Evolutionary conservation across 1,284 basidiomycete species (phyloP).

Genomic region (Ganoderma lingzhi): DNA sequence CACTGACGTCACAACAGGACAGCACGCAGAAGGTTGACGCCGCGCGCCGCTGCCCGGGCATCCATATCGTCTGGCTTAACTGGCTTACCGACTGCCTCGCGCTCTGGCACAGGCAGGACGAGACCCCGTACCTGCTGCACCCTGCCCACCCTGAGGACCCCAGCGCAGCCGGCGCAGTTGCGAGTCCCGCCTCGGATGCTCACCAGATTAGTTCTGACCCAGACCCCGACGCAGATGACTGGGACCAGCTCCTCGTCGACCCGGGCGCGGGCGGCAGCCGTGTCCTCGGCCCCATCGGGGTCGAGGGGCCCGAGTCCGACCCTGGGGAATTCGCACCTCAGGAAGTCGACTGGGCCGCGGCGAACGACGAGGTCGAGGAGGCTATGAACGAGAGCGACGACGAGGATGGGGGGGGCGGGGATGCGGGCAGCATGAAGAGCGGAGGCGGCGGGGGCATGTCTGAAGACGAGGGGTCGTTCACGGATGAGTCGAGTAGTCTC

Average conservation of each 20-base stretch:
- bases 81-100: constrained; percentile 92
- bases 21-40: constrained; percentile 92
- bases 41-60: constrained; percentile 72
- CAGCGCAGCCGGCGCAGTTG: constrained; percentile 35
- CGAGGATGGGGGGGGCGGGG: constrained; percentile 48
- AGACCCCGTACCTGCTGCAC: constrained; percentile 75
- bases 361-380: constrained; percentile 88
- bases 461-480: constrained; percentile 55
- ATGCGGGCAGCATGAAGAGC: constrained; percentile 43
- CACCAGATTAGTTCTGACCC: constrained; percentile 71
- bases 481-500: constrained; percentile 55
- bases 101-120: constrained; percentile 81
- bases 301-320: constrained; percentile 33
- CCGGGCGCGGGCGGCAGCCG: constrained; percentile 36
- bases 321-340: constrained; percentile 53
- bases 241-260: constrained; percentile 57
- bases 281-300: constrained; percentile 28
- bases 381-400: constrained; percentile 85
- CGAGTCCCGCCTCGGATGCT: constrained; percentile 58
- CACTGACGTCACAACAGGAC: constrained; percentile 50
- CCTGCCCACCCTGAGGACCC: constrained; percentile 34
- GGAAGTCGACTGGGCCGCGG: constrained; percentile 78
- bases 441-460: constrained; percentile 40
- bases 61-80: constrained; percentile 85
- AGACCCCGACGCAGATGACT: constrained; percentile 69